Evolutionary conservation across 352 stramenopile genomes (phyloP), one percentile per base, ranked within the genome.

Genomic region (Phytophthora tubulina): DNA sequence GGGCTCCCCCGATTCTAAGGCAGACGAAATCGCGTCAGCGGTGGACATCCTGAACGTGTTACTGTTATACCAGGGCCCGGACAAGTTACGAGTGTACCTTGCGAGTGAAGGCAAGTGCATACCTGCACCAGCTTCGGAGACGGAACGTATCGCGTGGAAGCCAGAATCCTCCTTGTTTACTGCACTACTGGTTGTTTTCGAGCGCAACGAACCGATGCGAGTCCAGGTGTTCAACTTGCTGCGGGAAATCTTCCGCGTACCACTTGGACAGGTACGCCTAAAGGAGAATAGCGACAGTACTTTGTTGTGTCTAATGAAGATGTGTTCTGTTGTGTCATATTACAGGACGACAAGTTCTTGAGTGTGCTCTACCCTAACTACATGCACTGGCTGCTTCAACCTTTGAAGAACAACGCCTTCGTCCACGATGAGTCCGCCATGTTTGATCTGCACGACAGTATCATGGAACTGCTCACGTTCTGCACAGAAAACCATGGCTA

Each of bases 331-430:
- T 36, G 36, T 62, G 27, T 48, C 13, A 31, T 42, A 46, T 66
- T 52, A 54, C 55, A 93, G 80, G 89, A 96, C 69, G 87, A 96
- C 85, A 94, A 94, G 58, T 96, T 95, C 66, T 75, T 96, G 48
- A 91, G 86, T 66, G 87, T 96, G 51, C 65, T 96, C 35, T 96
- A 96, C 57, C 86, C 86, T 39, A 94, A 93, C 75, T 96, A 96
- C 70, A 95, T 95, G 67, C 85, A 90, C 21, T 96, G 89, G 89
- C 50, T 94, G 53, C 72, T 96, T 11, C 89, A 96, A 70, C 86
- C 87, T 3, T 65, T 96, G 70, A 94, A 93, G 75, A 89, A 80
- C 58, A 81, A 76, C 6, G 73, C 74, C 2, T 78, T 80, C 33
- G 54, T 74, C 7, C 61, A 63, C 36, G 73, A 90, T 56, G 70